Base-by-base conservation (phyloP, 805 yeast genomes). In the Starmerella sirachaensis region DNA sequence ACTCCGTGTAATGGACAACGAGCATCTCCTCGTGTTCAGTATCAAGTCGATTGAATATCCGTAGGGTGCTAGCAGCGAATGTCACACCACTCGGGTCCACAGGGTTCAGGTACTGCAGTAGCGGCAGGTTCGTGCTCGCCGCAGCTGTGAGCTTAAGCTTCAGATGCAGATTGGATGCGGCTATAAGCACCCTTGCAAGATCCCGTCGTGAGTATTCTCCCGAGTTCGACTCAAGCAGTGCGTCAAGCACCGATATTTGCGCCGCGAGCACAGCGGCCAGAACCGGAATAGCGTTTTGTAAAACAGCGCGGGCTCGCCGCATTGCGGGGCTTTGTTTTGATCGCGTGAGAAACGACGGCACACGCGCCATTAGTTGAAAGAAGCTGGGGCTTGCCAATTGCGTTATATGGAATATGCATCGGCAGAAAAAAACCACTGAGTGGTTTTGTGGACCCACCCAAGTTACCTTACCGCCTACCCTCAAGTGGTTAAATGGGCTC, bases 51-150 rank as follows among this genome's bases (percentile, higher is more conserved):
- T 23, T 2, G 13, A 6, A 16, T n/a, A 32, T 17, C 11, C 35
- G 9, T 18, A 18, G 22, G 13, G 29, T 23, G 4, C 22, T 24
- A 16, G 29, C 17, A 2, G 35, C 35, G 16, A 32, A 32, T 1
- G 35, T 23, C 11, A 16, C 8, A 3, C 14, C 10, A 10, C 17
- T 23, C 5, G 35, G 20, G 8, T 23, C 29, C 4, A 13, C 17
- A 5, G 35, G 35, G 18, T 32, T 32, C 16, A 32, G 22, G 13
- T 32, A 32, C 29, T 17, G 8, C 11, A 32, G 11, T 11, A 32
- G 11, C 8, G 28, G 29, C n/a, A 32, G 21, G 19, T 24, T 22
- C 12, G 25, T 14, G 11, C 16, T 8, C 24, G 7, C 17, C 6
- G 20, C 29, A 7, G 18, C 17, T 10, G 7, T 5, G 17, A 32